These are phyloP conservation scores for Fusarium torreyae DNA, from an alignment of 2,329 filamentous ascomycete species.

Conservation along the genomic window DNA sequence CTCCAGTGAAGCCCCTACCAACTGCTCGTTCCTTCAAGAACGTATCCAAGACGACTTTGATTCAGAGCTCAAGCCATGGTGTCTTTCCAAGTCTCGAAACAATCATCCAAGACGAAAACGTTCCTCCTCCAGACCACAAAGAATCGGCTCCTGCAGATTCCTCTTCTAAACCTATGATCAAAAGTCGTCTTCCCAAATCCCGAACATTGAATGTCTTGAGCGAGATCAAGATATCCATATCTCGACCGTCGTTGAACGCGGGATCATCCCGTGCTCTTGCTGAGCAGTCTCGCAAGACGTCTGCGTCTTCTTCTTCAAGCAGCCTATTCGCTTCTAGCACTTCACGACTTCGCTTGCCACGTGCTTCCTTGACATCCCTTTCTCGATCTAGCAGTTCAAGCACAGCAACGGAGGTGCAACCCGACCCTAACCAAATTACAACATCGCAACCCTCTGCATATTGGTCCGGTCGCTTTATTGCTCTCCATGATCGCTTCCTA, in stretches of 20 bases:
- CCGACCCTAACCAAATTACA: constrained; percentile 54
- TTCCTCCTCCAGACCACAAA: constrained; percentile 26
- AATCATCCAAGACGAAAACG: constrained; percentile 51
- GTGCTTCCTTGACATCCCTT: constrained; percentile 37
- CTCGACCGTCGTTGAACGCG: constrained; percentile 51
- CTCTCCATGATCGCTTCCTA: constrained; percentile 66
- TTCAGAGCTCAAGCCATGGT: constrained; percentile 30
- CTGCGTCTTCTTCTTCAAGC: constrained; percentile 44
- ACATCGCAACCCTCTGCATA: constrained; percentile 66
- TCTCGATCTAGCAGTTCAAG: constrained; percentile 37
- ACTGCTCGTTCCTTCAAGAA: constrained; percentile 33
- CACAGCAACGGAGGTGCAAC: constrained; percentile 30
- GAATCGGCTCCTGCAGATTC: neutral
- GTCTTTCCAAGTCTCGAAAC: constrained; percentile 24
- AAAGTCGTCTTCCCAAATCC: constrained; percentile 60
- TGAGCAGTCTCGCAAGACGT: constrained; percentile 36
- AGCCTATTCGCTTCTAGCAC: constrained; percentile 33
- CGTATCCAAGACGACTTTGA: constrained; percentile 25
- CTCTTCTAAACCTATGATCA: constrained; percentile 4
- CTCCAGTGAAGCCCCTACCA: constrained; percentile 32
- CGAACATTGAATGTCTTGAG: constrained; percentile 62
- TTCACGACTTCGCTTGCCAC: constrained; percentile 41
- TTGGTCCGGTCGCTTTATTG: constrained; percentile 74
- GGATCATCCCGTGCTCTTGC: constrained; percentile 30
- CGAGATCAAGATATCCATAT: constrained; percentile 62